Conservation (phyloP, 2,329 filamentous ascomycete genomes). For the Colletotrichum ledebouriae region DNA sequence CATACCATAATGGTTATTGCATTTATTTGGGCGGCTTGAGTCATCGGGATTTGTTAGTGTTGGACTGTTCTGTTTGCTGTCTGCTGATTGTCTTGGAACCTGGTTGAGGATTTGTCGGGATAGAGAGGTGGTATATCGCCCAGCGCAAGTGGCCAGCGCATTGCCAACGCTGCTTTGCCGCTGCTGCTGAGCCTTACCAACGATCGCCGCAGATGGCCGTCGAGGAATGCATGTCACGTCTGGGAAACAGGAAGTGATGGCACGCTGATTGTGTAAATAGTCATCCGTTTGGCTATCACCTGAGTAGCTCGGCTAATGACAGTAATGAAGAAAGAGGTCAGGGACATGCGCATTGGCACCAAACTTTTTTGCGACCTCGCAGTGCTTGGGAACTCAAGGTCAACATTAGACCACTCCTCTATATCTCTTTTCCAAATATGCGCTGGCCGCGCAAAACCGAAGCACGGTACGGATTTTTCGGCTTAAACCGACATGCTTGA, state of each 20-base stretch:
- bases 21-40: conserved; percentile 42
- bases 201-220: conserved; percentile 2
- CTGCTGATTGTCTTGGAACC: conserved; percentile 38
- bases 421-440: not conserved
- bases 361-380: conserved; percentile 14
- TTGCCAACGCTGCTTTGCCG: conserved; percentile 16
- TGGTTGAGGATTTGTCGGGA: conserved; percentile 32
- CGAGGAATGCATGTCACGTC: conserved; percentile 16
- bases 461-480: no score
- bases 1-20: conserved; percentile 42
- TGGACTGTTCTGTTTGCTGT: conserved; percentile 39
- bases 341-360: conserved; percentile 20
- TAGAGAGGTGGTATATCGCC: conserved; percentile 21
- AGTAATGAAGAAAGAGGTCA: conserved; percentile 30
- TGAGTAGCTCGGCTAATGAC: conserved; percentile 38
- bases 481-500: not conserved
- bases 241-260: conserved; percentile 11
- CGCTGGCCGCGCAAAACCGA: no score
- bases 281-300: conserved; percentile 33
- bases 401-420: not conserved
- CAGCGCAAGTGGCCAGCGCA: conserved; percentile 20
- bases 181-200: conserved; percentile 11
- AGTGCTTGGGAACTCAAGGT: not conserved
- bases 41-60: conserved; percentile 38
- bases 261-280: conserved; percentile 36